Evolutionary conservation across 2,329 filamentous ascomycete species (phyloP).

Genomic region (Aspergillus piperis): DNA sequence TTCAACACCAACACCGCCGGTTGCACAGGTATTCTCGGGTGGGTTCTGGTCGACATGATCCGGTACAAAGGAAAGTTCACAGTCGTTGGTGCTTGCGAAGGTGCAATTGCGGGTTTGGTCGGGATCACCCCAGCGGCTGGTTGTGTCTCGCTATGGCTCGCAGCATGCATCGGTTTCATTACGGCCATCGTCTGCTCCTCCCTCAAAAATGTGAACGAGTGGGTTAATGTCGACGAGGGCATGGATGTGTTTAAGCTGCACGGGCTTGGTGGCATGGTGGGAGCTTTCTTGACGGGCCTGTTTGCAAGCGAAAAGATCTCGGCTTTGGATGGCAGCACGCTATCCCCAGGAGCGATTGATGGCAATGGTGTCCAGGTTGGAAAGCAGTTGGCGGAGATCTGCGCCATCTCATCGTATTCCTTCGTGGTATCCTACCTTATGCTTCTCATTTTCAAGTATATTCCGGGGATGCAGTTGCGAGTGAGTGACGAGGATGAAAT

Average conservation of each 20-base stretch:
- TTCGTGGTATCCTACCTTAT: constrained; percentile 56
- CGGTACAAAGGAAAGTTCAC: constrained; percentile 55
- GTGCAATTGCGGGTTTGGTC: constrained; percentile 61
- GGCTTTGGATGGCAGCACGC: constrained; percentile 52
- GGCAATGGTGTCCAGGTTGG: constrained; percentile 58
- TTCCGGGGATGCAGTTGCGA: constrained; percentile 56
- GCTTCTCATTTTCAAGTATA: constrained; percentile 55
- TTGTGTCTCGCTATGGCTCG: constrained; percentile 56
- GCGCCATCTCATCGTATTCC: constrained; percentile 55
- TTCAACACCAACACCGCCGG: constrained; percentile 63
- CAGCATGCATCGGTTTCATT: constrained; percentile 58
- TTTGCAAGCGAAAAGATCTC: constrained; percentile 51
- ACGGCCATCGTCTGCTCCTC: constrained; percentile 54
- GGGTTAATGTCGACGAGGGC: constrained; percentile 58
- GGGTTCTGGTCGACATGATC: constrained; percentile 56
- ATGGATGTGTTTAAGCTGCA: constrained; percentile 64
- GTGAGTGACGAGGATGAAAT: constrained; percentile 59
- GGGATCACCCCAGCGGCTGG: constrained; percentile 61
- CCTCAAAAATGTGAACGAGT: constrained; percentile 55
- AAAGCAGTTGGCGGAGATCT: constrained; percentile 59
- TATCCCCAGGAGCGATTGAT: constrained; percentile 53
- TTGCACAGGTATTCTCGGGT: constrained; percentile 56
- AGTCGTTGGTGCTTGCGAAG: constrained; percentile 59
- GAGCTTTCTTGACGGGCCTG: constrained; percentile 60
- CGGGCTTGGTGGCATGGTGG: constrained; percentile 59